Percentiles rank a stretch among this genome's conserved stretches.
Evolutionary conservation across 441 rosid genomes (phyloP).

Genomic region (Erysimum cheiri): DNA sequence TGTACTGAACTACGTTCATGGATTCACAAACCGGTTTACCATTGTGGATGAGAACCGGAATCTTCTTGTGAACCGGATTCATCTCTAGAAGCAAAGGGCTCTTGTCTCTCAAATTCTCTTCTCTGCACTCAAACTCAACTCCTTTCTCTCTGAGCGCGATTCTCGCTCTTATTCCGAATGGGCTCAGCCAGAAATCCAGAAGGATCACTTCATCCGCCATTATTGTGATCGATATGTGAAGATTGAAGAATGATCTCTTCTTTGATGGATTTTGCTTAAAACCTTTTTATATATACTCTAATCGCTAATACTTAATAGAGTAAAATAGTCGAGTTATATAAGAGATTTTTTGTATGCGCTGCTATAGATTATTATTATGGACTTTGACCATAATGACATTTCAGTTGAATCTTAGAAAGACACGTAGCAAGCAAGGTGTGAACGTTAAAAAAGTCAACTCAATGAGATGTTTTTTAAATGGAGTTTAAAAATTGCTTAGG

Average conservation of each 20-base stretch:
- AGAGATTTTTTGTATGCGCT: no score
- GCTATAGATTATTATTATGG: no score
- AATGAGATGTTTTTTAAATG: constrained; percentile 11
- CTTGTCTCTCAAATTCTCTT: constrained; percentile 44
- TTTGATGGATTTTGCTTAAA: background rate
- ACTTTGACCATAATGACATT: background rate
- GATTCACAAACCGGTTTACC: constrained; percentile 50
- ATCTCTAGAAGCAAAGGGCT: constrained; percentile 39
- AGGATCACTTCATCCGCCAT: constrained; percentile 42
- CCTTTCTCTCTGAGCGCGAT: constrained; percentile 46
- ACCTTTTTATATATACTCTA: background rate
- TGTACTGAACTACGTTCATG: constrained; percentile 43
- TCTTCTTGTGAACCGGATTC: constrained; percentile 49
- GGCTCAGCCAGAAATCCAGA: constrained; percentile 45
- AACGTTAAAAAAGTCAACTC: constrained; percentile 13
- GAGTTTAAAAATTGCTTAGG: constrained; percentile 23
- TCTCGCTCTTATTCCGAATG: constrained; percentile 42
- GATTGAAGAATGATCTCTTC: background rate
- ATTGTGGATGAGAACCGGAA: constrained; percentile 48
- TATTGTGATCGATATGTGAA: background rate
- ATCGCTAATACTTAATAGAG: background rate
- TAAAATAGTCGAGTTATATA: background rate
- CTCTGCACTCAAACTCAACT: constrained; percentile 38
- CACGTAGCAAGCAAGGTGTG: background rate
- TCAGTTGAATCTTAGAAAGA: background rate